These are phyloP conservation scores for Penicillium goetzii DNA, from an alignment of 495 filamentous ascomycete species.

Conservation along the genomic window DNA sequence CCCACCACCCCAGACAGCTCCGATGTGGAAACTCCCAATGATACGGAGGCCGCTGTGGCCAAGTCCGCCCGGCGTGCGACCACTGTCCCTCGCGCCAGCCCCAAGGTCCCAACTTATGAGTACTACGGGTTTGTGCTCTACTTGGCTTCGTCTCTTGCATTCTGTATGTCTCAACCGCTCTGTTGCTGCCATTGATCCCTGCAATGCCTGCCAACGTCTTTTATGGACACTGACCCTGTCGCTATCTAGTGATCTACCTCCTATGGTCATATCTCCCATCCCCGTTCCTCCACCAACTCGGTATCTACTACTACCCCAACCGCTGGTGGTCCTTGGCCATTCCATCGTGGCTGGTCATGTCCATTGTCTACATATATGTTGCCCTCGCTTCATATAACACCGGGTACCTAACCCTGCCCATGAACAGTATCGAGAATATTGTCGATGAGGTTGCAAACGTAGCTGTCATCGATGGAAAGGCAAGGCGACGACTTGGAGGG, in stretches of 20 bases:
- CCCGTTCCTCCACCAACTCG: conserved; percentile 87
- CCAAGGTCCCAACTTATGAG: conserved; percentile 95
- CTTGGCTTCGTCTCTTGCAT: conserved; percentile 76
- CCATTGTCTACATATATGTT: conserved; percentile 89
- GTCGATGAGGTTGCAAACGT: conserved; percentile 89
- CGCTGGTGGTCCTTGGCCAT: conserved; percentile 96
- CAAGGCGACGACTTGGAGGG: conserved; percentile 55
- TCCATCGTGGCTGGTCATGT: conserved; percentile 86
- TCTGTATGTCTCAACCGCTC: conserved; percentile 49
- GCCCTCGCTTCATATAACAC: conserved; percentile 92
- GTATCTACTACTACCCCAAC: conserved; percentile 95
- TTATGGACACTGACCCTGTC: conserved; percentile 10
- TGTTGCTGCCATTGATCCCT: neutral
- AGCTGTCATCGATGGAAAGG: conserved; percentile 76
- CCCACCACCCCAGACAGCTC: conserved; percentile 91
- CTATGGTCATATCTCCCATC: conserved; percentile 94
- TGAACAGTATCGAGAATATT: conserved; percentile 83
- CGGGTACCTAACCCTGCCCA: conserved; percentile 78
- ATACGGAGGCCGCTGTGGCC: conserved; percentile 65
- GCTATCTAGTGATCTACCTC: conserved; percentile 71
- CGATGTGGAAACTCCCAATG: conserved; percentile 73
- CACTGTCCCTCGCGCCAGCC: conserved; percentile 82
- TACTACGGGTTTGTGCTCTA: conserved; percentile 99
- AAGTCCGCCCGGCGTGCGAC: conserved; percentile 65
- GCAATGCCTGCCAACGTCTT: neutral